These are phyloP conservation scores for Phytophthora foliorum DNA, from an alignment of 352 stramenopile genomes.

Conservation along the genomic window DNA sequence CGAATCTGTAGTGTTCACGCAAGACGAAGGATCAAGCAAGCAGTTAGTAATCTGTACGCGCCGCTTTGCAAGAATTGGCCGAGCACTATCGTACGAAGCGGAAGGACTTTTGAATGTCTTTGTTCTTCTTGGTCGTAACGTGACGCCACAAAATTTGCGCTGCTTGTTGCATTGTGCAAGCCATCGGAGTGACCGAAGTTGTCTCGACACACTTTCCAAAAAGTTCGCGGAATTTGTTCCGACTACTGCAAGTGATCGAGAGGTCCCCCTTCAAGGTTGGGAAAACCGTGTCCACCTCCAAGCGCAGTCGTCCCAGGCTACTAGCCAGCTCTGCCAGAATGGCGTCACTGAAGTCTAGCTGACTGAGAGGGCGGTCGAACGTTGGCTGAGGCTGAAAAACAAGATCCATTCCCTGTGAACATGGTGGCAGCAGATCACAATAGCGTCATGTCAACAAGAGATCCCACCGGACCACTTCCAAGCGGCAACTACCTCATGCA, in stretches of 20 bases:
- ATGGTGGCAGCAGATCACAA: not conserved
- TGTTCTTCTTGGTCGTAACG: constrained; percentile 39
- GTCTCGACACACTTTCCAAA: constrained; percentile 20
- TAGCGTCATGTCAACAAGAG: not conserved
- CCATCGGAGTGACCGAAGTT: constrained; percentile 30
- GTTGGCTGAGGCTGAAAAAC: constrained; percentile 22
- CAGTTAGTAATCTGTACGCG: not conserved
- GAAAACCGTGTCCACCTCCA: constrained; percentile 19
- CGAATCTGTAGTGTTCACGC: constrained; percentile 12
- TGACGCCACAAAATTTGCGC: constrained; percentile 34
- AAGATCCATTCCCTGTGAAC: constrained; percentile 22
- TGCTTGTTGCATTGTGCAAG: constrained; percentile 22
- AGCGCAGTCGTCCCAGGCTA: constrained; percentile 19
- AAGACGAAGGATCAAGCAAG: constrained; percentile 3
- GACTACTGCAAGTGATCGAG: constrained; percentile 19
- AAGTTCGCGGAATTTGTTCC: constrained; percentile 1
- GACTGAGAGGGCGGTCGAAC: constrained; percentile 7
- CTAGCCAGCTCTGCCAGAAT: constrained; percentile 25
- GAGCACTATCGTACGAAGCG: constrained; percentile 28
- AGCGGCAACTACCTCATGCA: constrained; percentile 12
- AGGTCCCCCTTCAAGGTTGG: not conserved
- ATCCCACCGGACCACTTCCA: not conserved
- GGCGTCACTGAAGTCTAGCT: constrained; percentile 30
- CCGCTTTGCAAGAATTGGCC: not conserved
- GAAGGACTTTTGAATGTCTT: constrained; percentile 34